Conservation (phyloP, 192 early-diverging fungal species). For the Backusella psychrophila region DNA sequence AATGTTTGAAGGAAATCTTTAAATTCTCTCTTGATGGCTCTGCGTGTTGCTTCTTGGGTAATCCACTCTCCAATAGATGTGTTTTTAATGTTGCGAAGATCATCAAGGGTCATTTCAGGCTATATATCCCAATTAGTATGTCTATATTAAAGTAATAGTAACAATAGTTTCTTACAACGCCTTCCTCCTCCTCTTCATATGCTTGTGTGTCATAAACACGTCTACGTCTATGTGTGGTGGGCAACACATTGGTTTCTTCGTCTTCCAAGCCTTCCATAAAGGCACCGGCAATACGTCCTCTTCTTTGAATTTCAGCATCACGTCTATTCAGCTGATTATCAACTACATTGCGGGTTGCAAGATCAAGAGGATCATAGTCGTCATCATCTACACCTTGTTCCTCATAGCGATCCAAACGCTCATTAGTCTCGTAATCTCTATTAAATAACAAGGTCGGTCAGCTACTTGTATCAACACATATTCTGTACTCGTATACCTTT, state of each 20-base stretch:
- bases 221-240: conserved; percentile 48
- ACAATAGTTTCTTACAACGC: conserved; percentile 26
- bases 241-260: conserved; percentile 44
- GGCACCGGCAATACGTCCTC: conserved; percentile 84
- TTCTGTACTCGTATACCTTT: conserved; percentile 49
- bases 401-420: conserved; percentile 76
- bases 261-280: conserved; percentile 84
- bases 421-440: conserved; percentile 84
- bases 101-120: conserved; percentile 69
- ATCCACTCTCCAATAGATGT: conserved; percentile 83
- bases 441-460: not conserved
- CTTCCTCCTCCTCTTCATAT: conserved; percentile 43
- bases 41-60: conserved; percentile 76
- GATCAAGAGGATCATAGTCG: conserved; percentile 71
- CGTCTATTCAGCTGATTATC: conserved; percentile 79
- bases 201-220: conserved; percentile 54
- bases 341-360: conserved; percentile 63
- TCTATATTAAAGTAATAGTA: not conserved
- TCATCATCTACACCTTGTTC: conserved; percentile 81
- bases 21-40: conserved; percentile 85
- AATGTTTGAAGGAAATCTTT: conserved; percentile 84
- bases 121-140: conserved; percentile 30
- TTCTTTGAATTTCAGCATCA: conserved; percentile 65
- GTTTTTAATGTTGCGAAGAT: conserved; percentile 82
- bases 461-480: too few relatives aligned